phyloP scores from a whole-genome alignment of 2,329 filamentous ascomycete genomes.

The Calonectria pseudoturangicola region DNA sequence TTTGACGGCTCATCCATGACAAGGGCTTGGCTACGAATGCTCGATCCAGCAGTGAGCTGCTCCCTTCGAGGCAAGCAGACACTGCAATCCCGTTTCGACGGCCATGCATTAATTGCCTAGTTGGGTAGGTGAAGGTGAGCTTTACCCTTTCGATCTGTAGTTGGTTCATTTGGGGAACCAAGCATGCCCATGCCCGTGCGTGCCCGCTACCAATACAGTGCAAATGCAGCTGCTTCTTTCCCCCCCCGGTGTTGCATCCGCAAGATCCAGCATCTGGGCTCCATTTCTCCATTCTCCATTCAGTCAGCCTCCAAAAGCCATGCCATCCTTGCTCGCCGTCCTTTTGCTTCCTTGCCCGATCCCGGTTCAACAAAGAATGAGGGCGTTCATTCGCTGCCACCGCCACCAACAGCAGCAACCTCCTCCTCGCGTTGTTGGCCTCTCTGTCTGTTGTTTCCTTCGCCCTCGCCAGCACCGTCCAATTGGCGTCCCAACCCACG shows the following conservation, averaged over 20 bases:
- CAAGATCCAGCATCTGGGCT: constrained; percentile 3
- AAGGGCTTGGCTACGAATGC: neutral
- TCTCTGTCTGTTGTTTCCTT: constrained; percentile 27
- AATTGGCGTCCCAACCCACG: constrained; percentile 31
- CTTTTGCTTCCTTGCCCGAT: constrained; percentile 3
- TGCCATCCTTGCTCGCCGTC: constrained; percentile 22
- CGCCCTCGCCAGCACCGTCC: constrained; percentile 23
- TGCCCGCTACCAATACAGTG: constrained; percentile 7
- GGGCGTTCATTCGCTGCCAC: constrained; percentile 27
- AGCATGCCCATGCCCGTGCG: constrained; percentile 29
- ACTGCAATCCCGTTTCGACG: constrained; percentile 20
- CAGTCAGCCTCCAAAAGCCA: neutral
- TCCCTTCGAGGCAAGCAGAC: constrained; percentile 13
- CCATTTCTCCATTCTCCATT: constrained; percentile 19
- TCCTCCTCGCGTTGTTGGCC: constrained; percentile 16
- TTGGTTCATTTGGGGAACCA: constrained; percentile 19
- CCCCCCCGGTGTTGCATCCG: constrained; percentile 1
- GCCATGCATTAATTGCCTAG: constrained; percentile 44
- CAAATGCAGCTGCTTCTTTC: neutral
- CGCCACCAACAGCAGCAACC: constrained; percentile 10
- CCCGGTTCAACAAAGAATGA: constrained; percentile 3
- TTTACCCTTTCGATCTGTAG: constrained; percentile 36
- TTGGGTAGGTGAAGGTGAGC: constrained; percentile 46
- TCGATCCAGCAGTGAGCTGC: constrained; percentile 17
- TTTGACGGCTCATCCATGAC: constrained; percentile 2